These are phyloP conservation scores for Termitomyces sp. DNA, from an alignment of 1,284 basidiomycete genomes.

Conservation along the genomic window DNA sequence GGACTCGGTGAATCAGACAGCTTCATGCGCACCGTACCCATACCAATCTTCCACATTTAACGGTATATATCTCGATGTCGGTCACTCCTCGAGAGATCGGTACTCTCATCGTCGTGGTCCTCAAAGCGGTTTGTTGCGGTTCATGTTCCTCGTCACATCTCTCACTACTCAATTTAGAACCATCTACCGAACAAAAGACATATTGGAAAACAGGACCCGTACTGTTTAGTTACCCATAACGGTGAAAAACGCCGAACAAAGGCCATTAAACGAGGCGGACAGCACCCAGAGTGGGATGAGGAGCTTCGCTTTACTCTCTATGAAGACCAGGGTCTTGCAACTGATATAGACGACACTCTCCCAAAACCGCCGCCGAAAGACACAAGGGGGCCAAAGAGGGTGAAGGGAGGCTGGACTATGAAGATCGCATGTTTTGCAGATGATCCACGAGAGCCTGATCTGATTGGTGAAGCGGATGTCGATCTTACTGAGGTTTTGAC, in stretches of 20 bases:
- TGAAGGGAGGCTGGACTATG: conserved; percentile 73
- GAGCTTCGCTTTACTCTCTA: conserved; percentile 91
- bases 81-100: conserved; percentile 73
- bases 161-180: conserved; percentile 45
- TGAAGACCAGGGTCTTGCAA: conserved; percentile 69
- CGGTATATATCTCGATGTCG: conserved; percentile 36
- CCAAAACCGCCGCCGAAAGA: conserved; percentile 63
- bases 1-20: not conserved
- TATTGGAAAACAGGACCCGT: conserved; percentile 98
- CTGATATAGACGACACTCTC: conserved; percentile 46
- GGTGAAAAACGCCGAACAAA: conserved; percentile 82
- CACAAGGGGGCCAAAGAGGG: conserved; percentile 27
- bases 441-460: conserved; percentile 90
- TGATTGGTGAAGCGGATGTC: conserved; percentile 89
- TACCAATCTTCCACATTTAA: conserved; percentile 8
- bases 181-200: conserved; percentile 92
- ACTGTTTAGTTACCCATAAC: conserved; percentile 78
- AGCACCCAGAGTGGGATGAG: conserved; percentile 98
- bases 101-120: conserved; percentile 90
- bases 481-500: conserved; percentile 88
- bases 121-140: conserved; percentile 79
- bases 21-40: conserved; percentile 16
- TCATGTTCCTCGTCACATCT: conserved; percentile 16
- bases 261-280: conserved; percentile 92
- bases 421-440: conserved; percentile 89